phyloP scores from a whole-genome alignment of 805 yeast genomes.

The Metschnikowia bowlesiae region DNA sequence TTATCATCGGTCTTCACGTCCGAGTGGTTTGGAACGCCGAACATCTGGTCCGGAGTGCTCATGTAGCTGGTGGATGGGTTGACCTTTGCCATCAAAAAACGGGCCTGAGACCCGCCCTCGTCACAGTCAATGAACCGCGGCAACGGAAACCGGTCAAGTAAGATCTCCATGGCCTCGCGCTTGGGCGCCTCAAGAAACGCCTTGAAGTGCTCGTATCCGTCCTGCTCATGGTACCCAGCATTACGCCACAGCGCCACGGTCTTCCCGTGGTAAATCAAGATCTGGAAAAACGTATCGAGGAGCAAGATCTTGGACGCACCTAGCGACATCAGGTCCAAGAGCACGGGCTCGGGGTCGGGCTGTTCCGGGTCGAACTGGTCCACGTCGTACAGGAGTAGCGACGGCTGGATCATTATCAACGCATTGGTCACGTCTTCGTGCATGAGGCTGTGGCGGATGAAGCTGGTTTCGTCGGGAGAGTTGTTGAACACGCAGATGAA shows the following conservation, averaged over 20 bases:
- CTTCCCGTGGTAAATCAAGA: slow-evolving; percentile 63
- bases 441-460: slow-evolving; percentile 56
- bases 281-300: slow-evolving; percentile 66
- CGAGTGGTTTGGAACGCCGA: slow-evolving; percentile 20
- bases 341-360: slow-evolving; percentile 56
- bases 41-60: slow-evolving; percentile 32
- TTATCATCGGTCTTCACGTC: slow-evolving; percentile 57
- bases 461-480: slow-evolving; percentile 71
- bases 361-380: slow-evolving; percentile 34
- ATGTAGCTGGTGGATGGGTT: slow-evolving; percentile 60
- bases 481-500: slow-evolving; percentile 63
- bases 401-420: slow-evolving; percentile 66
- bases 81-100: slow-evolving; percentile 64
- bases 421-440: slow-evolving; percentile 60
- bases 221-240: slow-evolving; percentile 56
- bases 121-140: slow-evolving; percentile 72
- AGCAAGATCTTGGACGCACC: slow-evolving; percentile 53
- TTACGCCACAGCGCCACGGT: slow-evolving; percentile 65
- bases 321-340: slow-evolving; percentile 60
- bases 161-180: slow-evolving; percentile 58
- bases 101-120: slow-evolving; percentile 73
- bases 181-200: slow-evolving; percentile 59
- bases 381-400: slow-evolving; percentile 54
- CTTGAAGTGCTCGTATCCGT: slow-evolving; percentile 56
- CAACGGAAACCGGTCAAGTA: slow-evolving; percentile 64